These are phyloP conservation scores for Westerdykella sp. DNA, from an alignment of 2,329 filamentous ascomycete species.

Conservation along the genomic window DNA sequence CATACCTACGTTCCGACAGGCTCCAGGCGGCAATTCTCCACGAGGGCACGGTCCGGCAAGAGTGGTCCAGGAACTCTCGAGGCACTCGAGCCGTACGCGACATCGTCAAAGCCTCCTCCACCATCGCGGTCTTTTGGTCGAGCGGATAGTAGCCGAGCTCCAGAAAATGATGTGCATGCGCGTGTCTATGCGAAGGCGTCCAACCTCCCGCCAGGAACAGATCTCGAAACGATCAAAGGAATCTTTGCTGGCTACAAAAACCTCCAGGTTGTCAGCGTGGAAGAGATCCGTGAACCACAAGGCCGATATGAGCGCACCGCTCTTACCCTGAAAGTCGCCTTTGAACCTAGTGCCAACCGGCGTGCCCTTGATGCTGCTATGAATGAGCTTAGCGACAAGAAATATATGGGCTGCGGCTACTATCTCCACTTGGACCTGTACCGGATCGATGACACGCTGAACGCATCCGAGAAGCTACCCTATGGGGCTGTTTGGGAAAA, in stretches of 20 bases:
- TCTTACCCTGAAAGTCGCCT: slow-evolving; percentile 27
- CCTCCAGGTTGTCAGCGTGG: slow-evolving; percentile 29
- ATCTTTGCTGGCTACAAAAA: slow-evolving; percentile 25
- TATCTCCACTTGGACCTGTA: slow-evolving; percentile 32
- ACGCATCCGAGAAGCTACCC: slow-evolving; percentile 19
- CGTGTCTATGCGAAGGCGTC: slow-evolving; percentile 4
- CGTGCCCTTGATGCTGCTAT: slow-evolving; percentile 27
- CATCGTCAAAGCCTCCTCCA: too few species aligned
- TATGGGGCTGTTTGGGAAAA: slow-evolving; percentile 29
- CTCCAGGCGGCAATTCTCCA: slow-evolving; percentile 27
- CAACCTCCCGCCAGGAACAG: slow-evolving; percentile 26
- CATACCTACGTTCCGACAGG: slow-evolving; percentile 19
- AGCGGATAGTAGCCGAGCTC: neutral
- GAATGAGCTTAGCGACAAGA: slow-evolving; percentile 30
- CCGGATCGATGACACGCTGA: slow-evolving; percentile 20
- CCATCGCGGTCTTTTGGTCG: too few species aligned
- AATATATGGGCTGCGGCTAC: slow-evolving; percentile 28
- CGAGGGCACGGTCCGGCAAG: slow-evolving; percentile 24
- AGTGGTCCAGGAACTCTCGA: slow-evolving; percentile 31
- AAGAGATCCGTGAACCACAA: slow-evolving; percentile 20
- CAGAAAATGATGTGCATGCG: neutral
- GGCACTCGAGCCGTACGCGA: neutral
- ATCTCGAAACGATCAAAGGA: slow-evolving; percentile 19
- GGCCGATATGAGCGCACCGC: slow-evolving; percentile 18
- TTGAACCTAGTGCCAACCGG: slow-evolving; percentile 25